phyloP scores from a whole-genome alignment of 345 rosid genomes.

The Eutrema yunnanense region DNA sequence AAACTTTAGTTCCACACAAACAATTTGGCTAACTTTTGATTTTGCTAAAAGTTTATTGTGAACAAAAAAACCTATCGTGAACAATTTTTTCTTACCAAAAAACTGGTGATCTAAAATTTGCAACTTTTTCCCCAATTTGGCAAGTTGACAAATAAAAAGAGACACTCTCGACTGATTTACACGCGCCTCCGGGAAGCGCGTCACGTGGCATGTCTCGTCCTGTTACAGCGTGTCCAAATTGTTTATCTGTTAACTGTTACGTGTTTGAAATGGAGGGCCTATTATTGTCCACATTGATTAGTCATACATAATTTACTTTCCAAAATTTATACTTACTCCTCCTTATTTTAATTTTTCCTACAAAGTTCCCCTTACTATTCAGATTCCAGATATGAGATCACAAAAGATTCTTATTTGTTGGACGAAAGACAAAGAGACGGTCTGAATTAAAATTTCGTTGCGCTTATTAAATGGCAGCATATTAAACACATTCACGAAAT shows the following conservation, averaged over 20 bases:
- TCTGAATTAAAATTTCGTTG: slow-evolving; percentile 22
- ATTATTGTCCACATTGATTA: slow-evolving; percentile 8
- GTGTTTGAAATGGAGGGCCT: slow-evolving; percentile 18
- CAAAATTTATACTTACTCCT: background rate
- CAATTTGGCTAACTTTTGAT: background rate
- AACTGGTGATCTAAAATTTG: background rate
- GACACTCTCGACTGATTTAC: background rate
- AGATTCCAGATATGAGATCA: background rate
- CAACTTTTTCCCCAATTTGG: slow-evolving; percentile 21
- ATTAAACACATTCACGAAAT: slow-evolving; percentile 24
- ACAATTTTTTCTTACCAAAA: no score
- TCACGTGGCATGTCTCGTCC: slow-evolving; percentile 22
- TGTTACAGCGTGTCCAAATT: slow-evolving; percentile 33
- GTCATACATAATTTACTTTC: background rate
- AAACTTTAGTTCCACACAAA: background rate
- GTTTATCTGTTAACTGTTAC: slow-evolving; percentile 29
- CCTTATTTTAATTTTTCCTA: background rate
- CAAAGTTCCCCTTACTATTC: background rate
- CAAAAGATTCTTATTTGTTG: slow-evolving; percentile 12
- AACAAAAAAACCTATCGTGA: slow-evolving; percentile 1
- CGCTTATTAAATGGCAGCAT: slow-evolving; percentile 21
- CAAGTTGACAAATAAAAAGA: background rate
- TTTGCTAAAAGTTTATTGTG: background rate
- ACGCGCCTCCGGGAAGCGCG: slow-evolving; percentile 25
- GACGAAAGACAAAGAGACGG: slow-evolving; percentile 25